These are phyloP conservation scores for Salix exigua DNA, from an alignment of 345 rosid genomes.

Conservation along the genomic window DNA sequence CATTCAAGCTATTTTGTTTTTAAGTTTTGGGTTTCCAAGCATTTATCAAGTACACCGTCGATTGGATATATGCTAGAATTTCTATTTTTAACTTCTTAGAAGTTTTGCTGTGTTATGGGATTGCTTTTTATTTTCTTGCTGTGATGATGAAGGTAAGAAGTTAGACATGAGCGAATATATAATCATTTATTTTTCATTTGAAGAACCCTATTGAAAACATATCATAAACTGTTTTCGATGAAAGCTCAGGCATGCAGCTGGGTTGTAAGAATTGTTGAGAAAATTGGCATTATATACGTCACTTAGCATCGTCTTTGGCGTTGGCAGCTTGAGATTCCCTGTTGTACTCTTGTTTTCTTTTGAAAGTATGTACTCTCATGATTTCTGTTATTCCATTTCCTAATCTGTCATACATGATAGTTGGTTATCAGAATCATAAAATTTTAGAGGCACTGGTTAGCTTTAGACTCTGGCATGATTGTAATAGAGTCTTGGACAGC, in stretches of 20 bases:
- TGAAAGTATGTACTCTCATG: background rate
- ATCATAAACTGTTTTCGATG: background rate
- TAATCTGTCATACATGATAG: no score
- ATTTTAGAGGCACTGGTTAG: background rate
- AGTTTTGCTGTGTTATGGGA: background rate
- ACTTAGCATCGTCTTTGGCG: background rate
- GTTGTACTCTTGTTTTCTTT: no score
- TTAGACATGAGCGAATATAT: background rate
- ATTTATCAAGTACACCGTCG: background rate
- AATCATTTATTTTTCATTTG: background rate
- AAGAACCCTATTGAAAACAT: background rate
- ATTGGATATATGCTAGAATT: background rate
- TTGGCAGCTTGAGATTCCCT: no score
- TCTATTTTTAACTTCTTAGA: no score
- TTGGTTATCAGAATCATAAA: no score
- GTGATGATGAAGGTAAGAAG: background rate
- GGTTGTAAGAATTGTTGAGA: background rate
- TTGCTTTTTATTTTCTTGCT: background rate
- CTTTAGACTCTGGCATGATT: no score
- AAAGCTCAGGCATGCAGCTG: background rate
- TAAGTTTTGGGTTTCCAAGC: background rate
- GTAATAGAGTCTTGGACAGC: no score
- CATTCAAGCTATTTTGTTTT: no score
- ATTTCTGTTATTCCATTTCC: background rate
- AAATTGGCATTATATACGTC: background rate